Conservation (phyloP, 108 stramenopile species). For the Stephanodiscus triporus region DNA sequence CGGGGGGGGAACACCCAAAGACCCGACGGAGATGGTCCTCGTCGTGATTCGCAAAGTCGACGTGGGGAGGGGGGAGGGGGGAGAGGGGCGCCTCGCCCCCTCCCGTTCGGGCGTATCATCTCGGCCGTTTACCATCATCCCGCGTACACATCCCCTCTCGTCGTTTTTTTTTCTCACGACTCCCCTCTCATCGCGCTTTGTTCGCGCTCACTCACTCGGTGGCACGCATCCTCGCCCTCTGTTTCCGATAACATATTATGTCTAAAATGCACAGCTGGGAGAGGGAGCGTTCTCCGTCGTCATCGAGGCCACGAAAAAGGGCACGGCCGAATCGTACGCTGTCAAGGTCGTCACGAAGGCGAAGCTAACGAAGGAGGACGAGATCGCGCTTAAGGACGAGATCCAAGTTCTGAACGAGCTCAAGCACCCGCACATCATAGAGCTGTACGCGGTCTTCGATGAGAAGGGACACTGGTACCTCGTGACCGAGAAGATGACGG, state of each 20-base stretch:
- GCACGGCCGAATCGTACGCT: slow-evolving; percentile 64
- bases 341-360: slow-evolving; percentile 86
- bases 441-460: slow-evolving; percentile 72
- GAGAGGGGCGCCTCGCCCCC: no score
- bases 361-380: slow-evolving; percentile 84
- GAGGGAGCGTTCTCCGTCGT: slow-evolving; percentile 56
- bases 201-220: no score
- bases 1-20: no score
- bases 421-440: slow-evolving; percentile 49
- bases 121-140: no score
- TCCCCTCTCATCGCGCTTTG: background rate
- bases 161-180: no score
- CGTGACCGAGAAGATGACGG: slow-evolving; percentile 66
- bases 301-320: slow-evolving; percentile 49
- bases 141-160: no score
- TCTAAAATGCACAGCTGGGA: slow-evolving; percentile 38
- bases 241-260: background rate
- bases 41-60: no score
- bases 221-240: background rate
- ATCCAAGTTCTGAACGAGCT: slow-evolving; percentile 46
- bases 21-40: no score
- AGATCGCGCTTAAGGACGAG: slow-evolving; percentile 77
- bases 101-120: no score
- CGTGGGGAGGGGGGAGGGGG: no score
- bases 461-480: slow-evolving; percentile 65